Conservation (phyloP, 176 grass and related monocot species). For the Oropetium thomaeum region DNA sequence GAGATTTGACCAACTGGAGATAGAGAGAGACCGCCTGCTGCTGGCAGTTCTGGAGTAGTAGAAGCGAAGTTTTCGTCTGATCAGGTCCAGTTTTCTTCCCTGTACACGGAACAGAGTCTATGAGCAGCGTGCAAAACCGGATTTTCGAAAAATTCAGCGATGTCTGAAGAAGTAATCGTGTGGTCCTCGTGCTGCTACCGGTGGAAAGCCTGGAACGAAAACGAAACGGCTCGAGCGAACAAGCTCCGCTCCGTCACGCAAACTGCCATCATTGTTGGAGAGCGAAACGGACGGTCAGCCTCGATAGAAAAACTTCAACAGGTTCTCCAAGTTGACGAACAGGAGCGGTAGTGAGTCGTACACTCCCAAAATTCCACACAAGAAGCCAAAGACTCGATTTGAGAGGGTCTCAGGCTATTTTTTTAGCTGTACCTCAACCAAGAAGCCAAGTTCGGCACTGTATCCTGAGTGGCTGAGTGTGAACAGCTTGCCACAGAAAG, state of each 20-base stretch:
- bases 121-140: background rate
- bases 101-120: background rate
- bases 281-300: background rate
- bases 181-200: background rate
- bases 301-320: background rate
- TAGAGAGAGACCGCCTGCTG: background rate
- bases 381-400: background rate
- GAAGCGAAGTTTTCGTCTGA: background rate
- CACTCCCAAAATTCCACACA: background rate
- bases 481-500: slow-evolving; percentile 31
- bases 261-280: background rate
- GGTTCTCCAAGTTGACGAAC: background rate
- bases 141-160: background rate
- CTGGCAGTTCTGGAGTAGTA: no score
- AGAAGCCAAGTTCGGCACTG: background rate
- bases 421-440: no score
- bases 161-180: background rate
- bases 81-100: background rate
- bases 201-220: background rate
- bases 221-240: background rate
- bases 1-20: background rate
- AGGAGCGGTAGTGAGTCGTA: no score
- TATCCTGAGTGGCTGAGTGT: background rate
- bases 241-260: background rate
- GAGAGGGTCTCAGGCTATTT: background rate